phyloP scores from a whole-genome alignment of 23 red algal species.

The Porphyridium purpureum region DNA sequence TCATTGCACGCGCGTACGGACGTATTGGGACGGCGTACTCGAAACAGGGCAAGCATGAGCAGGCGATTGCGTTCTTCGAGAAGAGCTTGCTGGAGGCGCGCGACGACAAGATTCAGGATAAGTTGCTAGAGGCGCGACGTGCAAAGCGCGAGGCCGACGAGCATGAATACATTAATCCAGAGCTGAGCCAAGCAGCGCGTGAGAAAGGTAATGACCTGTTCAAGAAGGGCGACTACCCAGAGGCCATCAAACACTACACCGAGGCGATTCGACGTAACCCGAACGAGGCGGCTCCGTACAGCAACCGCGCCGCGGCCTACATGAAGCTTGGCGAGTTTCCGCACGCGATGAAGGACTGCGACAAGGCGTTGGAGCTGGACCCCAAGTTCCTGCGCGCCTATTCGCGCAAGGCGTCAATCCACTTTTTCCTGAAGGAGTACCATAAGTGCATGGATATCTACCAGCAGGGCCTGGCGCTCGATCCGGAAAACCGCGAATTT shows the following conservation, averaged over 20 bases:
- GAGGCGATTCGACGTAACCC: conserved; percentile 98
- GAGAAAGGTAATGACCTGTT: conserved; percentile 79
- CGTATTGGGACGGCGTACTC: conserved; percentile 82
- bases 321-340: conserved; percentile 94
- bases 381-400: conserved; percentile 78
- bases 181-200: conserved; percentile 40
- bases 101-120: conserved; percentile 46
- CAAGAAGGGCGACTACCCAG: conserved; percentile 63
- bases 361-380: conserved; percentile 72
- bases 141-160: conserved; percentile 40
- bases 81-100: conserved; percentile 80
- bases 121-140: conserved; percentile 29
- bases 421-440: conserved; percentile 98
- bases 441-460: conserved; percentile 91
- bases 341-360: conserved; percentile 83
- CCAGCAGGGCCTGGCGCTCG: conserved; percentile 75
- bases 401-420: conserved; percentile 79
- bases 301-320: conserved; percentile 92
- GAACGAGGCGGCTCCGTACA: conserved; percentile 64
- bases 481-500: conserved; percentile 77
- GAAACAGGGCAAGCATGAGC: conserved; percentile 36
- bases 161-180: conserved; percentile 78
- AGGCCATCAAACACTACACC: conserved; percentile 74
- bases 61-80: conserved; percentile 73
- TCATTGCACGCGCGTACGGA: conserved; percentile 83